These are phyloP conservation scores for Syzygium aromaticum DNA, from an alignment of 345 rosid genomes.

Conservation along the genomic window DNA sequence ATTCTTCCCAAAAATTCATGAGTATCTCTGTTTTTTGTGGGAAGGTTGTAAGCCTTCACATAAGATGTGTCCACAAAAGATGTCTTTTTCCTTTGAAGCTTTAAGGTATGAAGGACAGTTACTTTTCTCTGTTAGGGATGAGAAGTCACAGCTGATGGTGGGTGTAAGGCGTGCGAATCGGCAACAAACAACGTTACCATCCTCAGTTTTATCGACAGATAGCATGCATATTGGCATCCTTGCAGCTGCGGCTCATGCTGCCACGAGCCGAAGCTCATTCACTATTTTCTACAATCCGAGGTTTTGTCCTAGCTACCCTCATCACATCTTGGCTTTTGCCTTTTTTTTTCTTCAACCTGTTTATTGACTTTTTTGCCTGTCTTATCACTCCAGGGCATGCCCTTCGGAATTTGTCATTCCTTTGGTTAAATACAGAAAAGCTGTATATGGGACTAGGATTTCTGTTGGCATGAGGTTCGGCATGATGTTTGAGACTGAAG, in stretches of 20 bases:
- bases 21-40: not conserved
- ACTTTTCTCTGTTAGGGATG: constrained; percentile 46
- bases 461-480: constrained; percentile 98
- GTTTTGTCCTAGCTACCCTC: constrained; percentile 17
- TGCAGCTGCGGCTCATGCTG: constrained; percentile 99
- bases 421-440: constrained; percentile 64
- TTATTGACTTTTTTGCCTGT: not conserved
- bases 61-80: not conserved
- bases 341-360: not conserved
- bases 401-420: constrained; percentile 96
- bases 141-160: constrained; percentile 88
- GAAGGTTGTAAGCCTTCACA: not conserved
- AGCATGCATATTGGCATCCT: constrained; percentile 99
- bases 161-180: constrained; percentile 92
- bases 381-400: constrained; percentile 54
- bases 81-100: not conserved
- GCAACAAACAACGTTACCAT: constrained; percentile 81
- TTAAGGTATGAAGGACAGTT: not conserved
- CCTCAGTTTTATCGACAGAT: constrained; percentile 92
- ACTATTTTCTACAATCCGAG: constrained; percentile 96
- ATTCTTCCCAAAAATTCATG: not conserved
- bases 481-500: constrained; percentile 99
- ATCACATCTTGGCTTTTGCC: not conserved
- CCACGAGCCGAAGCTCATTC: constrained; percentile 73
- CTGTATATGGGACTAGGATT: constrained; percentile 76